Percentiles rank a stretch among this genome's conserved stretches.
Evolutionary conservation across 2,329 filamentous ascomycete genomes (phyloP).

Genomic region (Talaromyces albobiverticillius): DNA sequence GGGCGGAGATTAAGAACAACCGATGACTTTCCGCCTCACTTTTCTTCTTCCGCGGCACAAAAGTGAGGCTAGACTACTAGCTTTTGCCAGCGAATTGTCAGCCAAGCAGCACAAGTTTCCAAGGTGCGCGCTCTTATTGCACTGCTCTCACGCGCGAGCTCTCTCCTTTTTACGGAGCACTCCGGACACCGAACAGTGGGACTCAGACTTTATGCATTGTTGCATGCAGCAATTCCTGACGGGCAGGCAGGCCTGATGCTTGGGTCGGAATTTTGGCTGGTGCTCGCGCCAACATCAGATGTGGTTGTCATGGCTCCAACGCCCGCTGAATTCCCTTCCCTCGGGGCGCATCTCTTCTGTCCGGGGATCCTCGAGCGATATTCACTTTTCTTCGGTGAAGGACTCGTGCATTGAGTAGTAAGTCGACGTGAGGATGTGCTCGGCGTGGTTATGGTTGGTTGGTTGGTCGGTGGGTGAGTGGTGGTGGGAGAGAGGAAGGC

Average conservation of each 20-base stretch:
- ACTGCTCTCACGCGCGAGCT: not conserved
- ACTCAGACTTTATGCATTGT: constrained; percentile 9
- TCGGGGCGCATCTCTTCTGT: not conserved
- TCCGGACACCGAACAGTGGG: constrained; percentile 2
- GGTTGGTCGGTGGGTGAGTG: too few species aligned
- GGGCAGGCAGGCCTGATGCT: not conserved
- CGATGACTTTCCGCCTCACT: constrained; percentile 15
- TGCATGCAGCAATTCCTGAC: constrained; percentile 1
- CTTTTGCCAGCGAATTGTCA: constrained; percentile 5
- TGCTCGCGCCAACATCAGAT: constrained; percentile 7
- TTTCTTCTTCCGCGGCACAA: constrained; percentile 10
- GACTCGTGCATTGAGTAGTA: too few species aligned
- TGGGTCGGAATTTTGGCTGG: not conserved
- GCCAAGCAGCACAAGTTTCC: not conserved
- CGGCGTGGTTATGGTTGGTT: too few species aligned
- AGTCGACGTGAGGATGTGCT: too few species aligned
- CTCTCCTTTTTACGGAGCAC: not conserved
- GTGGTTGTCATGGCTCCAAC: constrained; percentile 9
- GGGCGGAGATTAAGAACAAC: constrained; percentile 12
- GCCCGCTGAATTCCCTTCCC: not conserved
- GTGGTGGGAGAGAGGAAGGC: not conserved
- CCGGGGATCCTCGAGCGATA: not conserved
- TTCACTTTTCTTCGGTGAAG: too few species aligned
- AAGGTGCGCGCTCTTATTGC: not conserved
- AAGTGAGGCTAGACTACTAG: constrained; percentile 15